Percentiles rank a stretch among this genome's conserved stretches.
These are phyloP conservation scores for Hansenula sp. DNA, from an alignment of 1,139 yeast genomes.

Conservation along the genomic window DNA sequence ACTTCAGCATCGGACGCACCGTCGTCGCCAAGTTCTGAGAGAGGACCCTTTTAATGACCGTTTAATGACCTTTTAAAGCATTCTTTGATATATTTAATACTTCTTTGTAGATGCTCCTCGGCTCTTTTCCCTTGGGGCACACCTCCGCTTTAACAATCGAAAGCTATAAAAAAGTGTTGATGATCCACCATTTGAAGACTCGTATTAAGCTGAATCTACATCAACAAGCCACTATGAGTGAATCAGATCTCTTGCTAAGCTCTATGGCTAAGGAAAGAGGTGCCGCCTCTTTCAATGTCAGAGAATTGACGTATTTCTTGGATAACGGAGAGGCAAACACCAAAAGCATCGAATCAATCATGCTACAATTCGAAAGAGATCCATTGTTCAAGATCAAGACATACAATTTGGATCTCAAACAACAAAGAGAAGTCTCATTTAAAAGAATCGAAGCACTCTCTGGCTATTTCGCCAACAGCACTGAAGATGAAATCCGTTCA, in stretches of 20 bases:
- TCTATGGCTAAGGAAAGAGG: constrained; percentile 39
- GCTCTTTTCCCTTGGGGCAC: too few species aligned
- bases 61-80: too few species aligned
- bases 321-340: constrained; percentile 48
- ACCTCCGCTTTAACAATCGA: neutral
- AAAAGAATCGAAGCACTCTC: constrained; percentile 41
- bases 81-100: too few species aligned
- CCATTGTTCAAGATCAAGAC: constrained; percentile 40
- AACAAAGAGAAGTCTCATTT: constrained; percentile 49
- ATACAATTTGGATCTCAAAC: constrained; percentile 40
- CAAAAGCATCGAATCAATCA: constrained; percentile 33
- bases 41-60: too few species aligned
- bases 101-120: too few species aligned
- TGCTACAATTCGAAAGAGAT: constrained; percentile 45
- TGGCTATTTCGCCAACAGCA: constrained; percentile 34
- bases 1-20: constrained; percentile 29
- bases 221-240: neutral
- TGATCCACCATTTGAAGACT: too few species aligned
- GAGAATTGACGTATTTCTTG: constrained; percentile 39
- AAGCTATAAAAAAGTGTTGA: neutral
- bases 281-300: constrained; percentile 36
- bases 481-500: constrained; percentile 34
- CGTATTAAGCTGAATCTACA: neutral
- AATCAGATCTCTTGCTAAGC: neutral
- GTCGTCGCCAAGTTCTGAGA: neutral